A percentile compares a stretch with the other conserved stretches of the same genome.
Conservation (phyloP, 257 asterid species). For the Verbascum thapsus region DNA sequence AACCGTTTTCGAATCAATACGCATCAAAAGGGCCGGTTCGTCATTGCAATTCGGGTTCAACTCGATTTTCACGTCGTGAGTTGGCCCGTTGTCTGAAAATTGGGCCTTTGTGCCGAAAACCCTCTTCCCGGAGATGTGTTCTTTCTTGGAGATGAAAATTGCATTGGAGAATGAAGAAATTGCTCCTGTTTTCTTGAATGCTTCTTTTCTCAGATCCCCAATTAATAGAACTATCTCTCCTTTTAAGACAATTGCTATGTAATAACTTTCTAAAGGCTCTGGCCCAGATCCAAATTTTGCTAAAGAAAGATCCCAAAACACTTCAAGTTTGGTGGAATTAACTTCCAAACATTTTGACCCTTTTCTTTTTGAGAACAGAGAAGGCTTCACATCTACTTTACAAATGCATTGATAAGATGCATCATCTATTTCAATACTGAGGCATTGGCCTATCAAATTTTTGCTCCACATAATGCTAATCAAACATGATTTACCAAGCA, state of each 20-base stretch:
- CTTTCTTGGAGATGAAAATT: slow-evolving; percentile 40
- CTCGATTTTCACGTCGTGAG: slow-evolving; percentile 44
- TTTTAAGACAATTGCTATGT: slow-evolving; percentile 37
- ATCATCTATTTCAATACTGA: slow-evolving; percentile 42
- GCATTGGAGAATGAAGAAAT: slow-evolving; percentile 29
- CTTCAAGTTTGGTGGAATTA: slow-evolving; percentile 32
- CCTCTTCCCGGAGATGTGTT: slow-evolving; percentile 42
- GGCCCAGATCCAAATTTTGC: slow-evolving; percentile 55
- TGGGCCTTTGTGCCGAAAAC: slow-evolving; percentile 41
- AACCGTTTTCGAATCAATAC: slow-evolving; percentile 33
- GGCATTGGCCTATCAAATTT: slow-evolving; percentile 50
- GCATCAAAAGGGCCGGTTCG: slow-evolving; percentile 36
- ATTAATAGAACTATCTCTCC: slow-evolving; percentile 40
- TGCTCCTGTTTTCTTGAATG: slow-evolving; percentile 35
- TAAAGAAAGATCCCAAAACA: slow-evolving; percentile 48
- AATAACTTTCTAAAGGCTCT: slow-evolving; percentile 49
- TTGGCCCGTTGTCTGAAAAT: slow-evolving; percentile 31
- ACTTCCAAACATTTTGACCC: slow-evolving; percentile 44
- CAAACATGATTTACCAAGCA: slow-evolving; percentile 45
- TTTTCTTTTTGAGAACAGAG: slow-evolving; percentile 48
- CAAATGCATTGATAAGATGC: slow-evolving; percentile 35
- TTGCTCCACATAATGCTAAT: slow-evolving; percentile 44
- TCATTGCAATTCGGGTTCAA: slow-evolving; percentile 29
- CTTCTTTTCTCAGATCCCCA: slow-evolving; percentile 53
- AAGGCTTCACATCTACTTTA: slow-evolving; percentile 45